Base-by-base conservation (phyloP, 169 alveolate species). In the Plasmodium vivax region DNA sequence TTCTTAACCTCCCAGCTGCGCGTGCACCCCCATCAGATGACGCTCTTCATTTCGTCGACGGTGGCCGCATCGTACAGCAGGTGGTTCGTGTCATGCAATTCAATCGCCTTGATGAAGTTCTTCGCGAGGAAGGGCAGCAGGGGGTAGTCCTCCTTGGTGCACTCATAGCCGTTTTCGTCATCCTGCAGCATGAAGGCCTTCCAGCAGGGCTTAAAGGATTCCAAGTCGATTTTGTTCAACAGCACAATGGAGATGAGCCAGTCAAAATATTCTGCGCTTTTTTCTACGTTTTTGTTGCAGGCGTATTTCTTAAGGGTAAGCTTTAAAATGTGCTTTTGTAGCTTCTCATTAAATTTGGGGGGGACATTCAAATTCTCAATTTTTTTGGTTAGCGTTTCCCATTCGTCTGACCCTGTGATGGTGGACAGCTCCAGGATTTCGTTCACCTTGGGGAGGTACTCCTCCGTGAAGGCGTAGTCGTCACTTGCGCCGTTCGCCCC, bases 91-190 rank as follows among this genome's bases (percentile, higher is more conserved):
- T 90, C 94, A 62, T 80, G 74, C 36, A 79, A 1, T 47, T 90
- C 94, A 32, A 90, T 72, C 19, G 94, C 90, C 34, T 56, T 90
- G 16, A 90, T 90, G 58, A 90, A 90, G 68, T 90, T 90, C 82
- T 80, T 79, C 4, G 90, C 94, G 27, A 90, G n/a, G 16, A 16
- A 30, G 30, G 94, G 94, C 74, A 90, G 38, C 6, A 90, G 58
- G 12, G 94, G 94, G 74, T 90, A 90, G 41, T 90, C 94, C 36
- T 90, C 94, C 74, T 90, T 90, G 19, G 94, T 80, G 74, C 83
- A 90, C 75, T 79, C 94, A 41, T 90, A 90, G 36, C 94, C 62
- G 54, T 90, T 90, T 80, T 90, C 94, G 51, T 90, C 94, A 27
- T 38, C 68, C 82, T 90, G 91, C 74, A 90, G 68, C 30, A 90